These are phyloP conservation scores for Spinacia oleracea DNA, from an alignment of 179 eudicot genomes.

Conservation along the genomic window DNA sequence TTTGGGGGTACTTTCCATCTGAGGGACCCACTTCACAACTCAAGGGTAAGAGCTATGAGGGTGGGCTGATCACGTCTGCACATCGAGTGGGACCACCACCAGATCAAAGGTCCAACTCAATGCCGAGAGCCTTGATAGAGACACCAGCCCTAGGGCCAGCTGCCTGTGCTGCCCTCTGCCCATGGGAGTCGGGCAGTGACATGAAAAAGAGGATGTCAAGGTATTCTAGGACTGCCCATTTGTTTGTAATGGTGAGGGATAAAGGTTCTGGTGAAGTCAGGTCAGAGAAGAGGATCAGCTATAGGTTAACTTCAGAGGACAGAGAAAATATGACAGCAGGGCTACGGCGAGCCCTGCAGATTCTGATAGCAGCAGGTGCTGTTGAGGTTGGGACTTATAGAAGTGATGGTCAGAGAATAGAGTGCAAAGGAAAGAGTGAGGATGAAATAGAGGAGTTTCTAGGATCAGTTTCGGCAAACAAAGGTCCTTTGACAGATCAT, in stretches of 20 bases:
- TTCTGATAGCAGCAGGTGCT: conserved; percentile 77
- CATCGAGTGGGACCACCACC: conserved; percentile 41
- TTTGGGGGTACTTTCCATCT: conserved; percentile 76
- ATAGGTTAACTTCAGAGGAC: conserved; percentile 33
- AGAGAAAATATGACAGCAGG: conserved; percentile 56
- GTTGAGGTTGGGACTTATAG: conserved; percentile 78
- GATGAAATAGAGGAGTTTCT: conserved; percentile 57
- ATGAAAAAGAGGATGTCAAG: conserved; percentile 45
- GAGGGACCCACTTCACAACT: conserved; percentile 33
- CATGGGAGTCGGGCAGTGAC: conserved; percentile 66
- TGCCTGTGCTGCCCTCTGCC: conserved; percentile 53
- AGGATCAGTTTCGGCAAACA: conserved; percentile 43
- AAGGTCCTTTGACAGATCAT: conserved; percentile 43
- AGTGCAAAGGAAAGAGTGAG: conserved; percentile 47
- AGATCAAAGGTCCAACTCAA: conserved; percentile 23
- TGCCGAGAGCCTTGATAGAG: conserved; percentile 55
- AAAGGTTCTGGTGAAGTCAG: conserved; percentile 44
- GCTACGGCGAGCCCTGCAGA: conserved; percentile 46
- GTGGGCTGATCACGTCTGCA: conserved; percentile 70
- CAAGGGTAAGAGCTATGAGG: conserved; percentile 57
- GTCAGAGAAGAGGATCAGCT: conserved; percentile 35
- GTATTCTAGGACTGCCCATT: conserved; percentile 60
- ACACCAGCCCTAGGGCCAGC: conserved; percentile 63
- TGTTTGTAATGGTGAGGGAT: conserved; percentile 58
- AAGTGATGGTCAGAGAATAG: conserved; percentile 67